Evolutionary conservation across 129 eudicot species (phyloP), one percentile per base, ranked within the genome.

Genomic region (Centaurea solstitialis): DNA sequence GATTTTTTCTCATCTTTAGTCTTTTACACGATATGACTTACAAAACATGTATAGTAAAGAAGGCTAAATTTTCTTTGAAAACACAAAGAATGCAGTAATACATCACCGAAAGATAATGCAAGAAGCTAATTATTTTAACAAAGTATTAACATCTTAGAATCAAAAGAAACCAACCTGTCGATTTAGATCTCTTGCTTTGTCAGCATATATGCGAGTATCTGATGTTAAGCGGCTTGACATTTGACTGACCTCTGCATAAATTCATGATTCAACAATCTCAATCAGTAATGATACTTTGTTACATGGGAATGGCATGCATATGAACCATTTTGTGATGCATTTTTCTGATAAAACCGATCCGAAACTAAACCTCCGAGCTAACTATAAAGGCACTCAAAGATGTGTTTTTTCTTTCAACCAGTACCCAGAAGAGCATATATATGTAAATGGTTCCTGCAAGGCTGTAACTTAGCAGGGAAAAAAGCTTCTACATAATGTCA

Each of bases 161-260:
- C 6, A 69, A 17, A 76, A 77, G 30, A 75, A 40, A 92, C 92
- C 70, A 67, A 93, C 99, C 99, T 95, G 99, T 21, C 97, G 94
- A 82, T 95, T 95, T 78, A 95, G 82, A 73, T 95, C 99, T 87
- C 81, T 93, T 67, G 98, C 99, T 80, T 93, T 95, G 50, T 93
- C 95, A 82, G 98, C 99, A 84, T 95, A 95, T 75, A 95, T 82
- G 80, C 99, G 99, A 80, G 99, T 88, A 66, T 95, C 99, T 57
- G 99, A 95, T 30, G 99, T 95, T 90, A 95, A 87, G 47, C 98
- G 98, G 87, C 99, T 93, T 78, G 99, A 95, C 98, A 95, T 93
- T 88, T 95, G 94, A 83, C 99, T 95, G 76, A 95, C 99, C 95
- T 95, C 99, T 95, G 97, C 91, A 91, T 74, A 69, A 79, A 47